These are phyloP conservation scores for Miamiensis avidus DNA, from an alignment of 169 alveolate genomes.

Conservation along the genomic window DNA sequence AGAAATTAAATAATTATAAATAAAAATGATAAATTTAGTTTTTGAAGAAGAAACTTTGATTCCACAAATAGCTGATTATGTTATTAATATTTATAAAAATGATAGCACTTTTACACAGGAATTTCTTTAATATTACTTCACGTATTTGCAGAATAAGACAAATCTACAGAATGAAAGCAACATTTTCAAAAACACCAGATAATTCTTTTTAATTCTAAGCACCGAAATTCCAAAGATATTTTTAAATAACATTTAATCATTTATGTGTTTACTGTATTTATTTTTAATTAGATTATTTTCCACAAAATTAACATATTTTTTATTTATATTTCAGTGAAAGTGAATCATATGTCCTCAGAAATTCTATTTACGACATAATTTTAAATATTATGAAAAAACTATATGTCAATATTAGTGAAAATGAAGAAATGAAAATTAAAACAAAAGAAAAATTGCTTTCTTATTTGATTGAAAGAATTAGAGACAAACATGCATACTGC, in stretches of 20 bases:
- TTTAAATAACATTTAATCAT: neutral
- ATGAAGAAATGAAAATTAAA: neutral
- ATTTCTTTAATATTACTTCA: neutral
- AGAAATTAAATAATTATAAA: neutral
- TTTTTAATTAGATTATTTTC: no score
- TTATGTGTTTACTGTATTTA: neutral
- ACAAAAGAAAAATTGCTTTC: neutral
- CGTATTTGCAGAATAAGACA: neutral
- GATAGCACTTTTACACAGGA: neutral
- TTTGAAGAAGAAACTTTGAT: neutral
- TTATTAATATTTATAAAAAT: no score
- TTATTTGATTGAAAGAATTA: conserved; percentile 13
- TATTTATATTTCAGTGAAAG: no score
- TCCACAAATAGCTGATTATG: neutral
- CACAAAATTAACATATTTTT: no score
- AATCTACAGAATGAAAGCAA: neutral
- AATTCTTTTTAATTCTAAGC: neutral
- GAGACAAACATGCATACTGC: conserved; percentile 15
- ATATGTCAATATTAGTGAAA: neutral
- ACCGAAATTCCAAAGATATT: neutral
- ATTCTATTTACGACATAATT: neutral
- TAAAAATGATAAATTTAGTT: no score
- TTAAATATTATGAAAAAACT: neutral
- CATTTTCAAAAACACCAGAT: neutral
- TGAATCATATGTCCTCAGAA: neutral